Percentiles rank a stretch among this genome's conserved stretches.
Conservation (phyloP, 1,139 yeast species). For the Debaryomyces robertsiae region DNA sequence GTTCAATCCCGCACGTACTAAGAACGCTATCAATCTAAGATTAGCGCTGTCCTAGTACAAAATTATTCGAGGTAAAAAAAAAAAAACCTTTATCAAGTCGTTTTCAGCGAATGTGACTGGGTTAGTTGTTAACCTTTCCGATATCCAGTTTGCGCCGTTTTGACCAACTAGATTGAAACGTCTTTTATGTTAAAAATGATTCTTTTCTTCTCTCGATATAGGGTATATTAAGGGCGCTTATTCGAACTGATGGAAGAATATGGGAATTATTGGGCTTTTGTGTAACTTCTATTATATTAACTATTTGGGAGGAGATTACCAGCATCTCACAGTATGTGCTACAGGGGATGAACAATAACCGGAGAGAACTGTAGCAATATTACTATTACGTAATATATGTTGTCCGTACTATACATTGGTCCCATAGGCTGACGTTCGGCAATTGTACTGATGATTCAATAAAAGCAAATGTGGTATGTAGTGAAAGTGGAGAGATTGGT, state of each 20-base stretch:
- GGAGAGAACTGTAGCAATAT: too few species aligned
- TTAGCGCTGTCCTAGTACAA: neutral
- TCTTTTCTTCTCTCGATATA: neutral
- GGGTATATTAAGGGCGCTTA: conserved; percentile 5
- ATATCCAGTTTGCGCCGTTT: too few species aligned
- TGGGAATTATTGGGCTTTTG: conserved; percentile 4
- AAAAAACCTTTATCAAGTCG: neutral
- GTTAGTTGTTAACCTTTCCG: neutral
- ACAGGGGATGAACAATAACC: too few species aligned
- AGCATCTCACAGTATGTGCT: neutral
- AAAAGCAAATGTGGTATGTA: too few species aligned
- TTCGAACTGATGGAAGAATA: conserved; percentile 4
- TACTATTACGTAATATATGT: too few species aligned
- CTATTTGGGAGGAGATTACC: conserved; percentile 7
- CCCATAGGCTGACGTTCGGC: too few species aligned
- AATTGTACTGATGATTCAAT: too few species aligned
- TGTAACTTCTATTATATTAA: conserved; percentile 5
- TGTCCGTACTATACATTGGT: too few species aligned
- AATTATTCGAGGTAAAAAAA: neutral
- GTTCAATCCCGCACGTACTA: too few species aligned
- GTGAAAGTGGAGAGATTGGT: too few species aligned
- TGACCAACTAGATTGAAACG: neutral
- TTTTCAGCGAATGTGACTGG: conserved; percentile 6
- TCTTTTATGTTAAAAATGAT: neutral
- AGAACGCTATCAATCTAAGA: too few species aligned